Conservation (phyloP, 192 early-diverging fungal species). For the Jimgerdemannia lactiflua region DNA sequence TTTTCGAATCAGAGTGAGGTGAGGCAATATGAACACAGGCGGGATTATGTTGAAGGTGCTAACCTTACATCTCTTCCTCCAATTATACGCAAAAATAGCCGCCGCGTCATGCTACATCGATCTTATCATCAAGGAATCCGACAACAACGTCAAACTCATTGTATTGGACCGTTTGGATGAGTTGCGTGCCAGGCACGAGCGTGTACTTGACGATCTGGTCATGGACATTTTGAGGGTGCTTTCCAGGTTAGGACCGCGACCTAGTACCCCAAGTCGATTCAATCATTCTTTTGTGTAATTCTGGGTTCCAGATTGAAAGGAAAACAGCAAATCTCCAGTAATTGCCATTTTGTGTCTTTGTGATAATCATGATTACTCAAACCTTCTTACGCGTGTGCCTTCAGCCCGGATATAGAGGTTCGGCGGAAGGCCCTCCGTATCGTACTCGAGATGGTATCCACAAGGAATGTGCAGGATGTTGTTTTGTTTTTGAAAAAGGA, state of each 20-base stretch:
- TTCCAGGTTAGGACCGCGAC: constrained; percentile 43
- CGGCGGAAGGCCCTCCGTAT: constrained; percentile 84
- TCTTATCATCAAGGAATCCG: constrained; percentile 88
- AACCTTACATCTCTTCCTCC: neutral
- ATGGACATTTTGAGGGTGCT: constrained; percentile 96
- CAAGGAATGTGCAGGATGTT: constrained; percentile 91
- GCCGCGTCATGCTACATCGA: constrained; percentile 91
- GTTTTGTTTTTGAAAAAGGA: constrained; percentile 95
- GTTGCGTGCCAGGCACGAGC: constrained; percentile 84
- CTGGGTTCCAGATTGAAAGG: too few species aligned
- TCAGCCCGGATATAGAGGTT: constrained; percentile 92
- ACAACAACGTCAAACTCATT: constrained; percentile 98
- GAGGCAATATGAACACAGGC: neutral
- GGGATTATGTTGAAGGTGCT: neutral
- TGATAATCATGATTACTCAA: neutral
- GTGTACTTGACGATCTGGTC: constrained; percentile 88
- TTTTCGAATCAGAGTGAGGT: neutral
- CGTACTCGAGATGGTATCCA: constrained; percentile 88
- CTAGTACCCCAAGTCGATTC: neutral
- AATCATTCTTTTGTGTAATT: neutral
- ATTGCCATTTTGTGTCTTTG: too few species aligned
- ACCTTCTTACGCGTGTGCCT: too few species aligned
- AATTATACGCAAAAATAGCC: constrained; percentile 40
- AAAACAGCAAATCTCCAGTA: too few species aligned
- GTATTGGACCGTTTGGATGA: constrained; percentile 90